These are phyloP conservation scores for Blastobotrys capitulatus DNA, from an alignment of 1,139 yeast species.

Conservation along the genomic window DNA sequence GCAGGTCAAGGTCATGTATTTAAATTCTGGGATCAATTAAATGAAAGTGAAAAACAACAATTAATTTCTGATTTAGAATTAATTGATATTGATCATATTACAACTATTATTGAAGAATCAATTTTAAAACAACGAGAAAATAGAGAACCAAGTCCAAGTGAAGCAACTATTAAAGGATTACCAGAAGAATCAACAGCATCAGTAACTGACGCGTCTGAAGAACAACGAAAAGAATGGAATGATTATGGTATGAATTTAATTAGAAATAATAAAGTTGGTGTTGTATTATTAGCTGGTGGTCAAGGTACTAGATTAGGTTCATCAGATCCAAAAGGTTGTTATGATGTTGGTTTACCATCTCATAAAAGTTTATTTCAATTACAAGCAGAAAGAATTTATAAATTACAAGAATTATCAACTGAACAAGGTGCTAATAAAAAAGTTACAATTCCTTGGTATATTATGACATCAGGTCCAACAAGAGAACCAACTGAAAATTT, in stretches of 20 bases:
- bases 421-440: slow-evolving; percentile 26
- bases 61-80: slow-evolving; percentile 32
- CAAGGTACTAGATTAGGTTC: slow-evolving; percentile 96
- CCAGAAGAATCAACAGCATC: slow-evolving; percentile 35
- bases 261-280: slow-evolving; percentile 70
- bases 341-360: slow-evolving; percentile 79
- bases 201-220: slow-evolving; percentile 25
- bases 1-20: slow-evolving; percentile 42
- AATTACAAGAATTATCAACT: slow-evolving; percentile 55
- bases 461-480: slow-evolving; percentile 96
- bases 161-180: slow-evolving; percentile 30
- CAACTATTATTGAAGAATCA: slow-evolving; percentile 20
- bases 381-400: slow-evolving; percentile 80
- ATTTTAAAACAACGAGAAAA: slow-evolving; percentile 11
- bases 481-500: slow-evolving; percentile 67
- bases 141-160: slow-evolving; percentile 26
- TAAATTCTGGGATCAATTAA: slow-evolving; percentile 33
- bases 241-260: slow-evolving; percentile 64
- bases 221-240: slow-evolving; percentile 41
- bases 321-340: slow-evolving; percentile 88
- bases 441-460: slow-evolving; percentile 67
- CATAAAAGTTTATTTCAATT: slow-evolving; percentile 79
- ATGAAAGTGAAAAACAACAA: slow-evolving; percentile 24
- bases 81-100: slow-evolving; percentile 35
- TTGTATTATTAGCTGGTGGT: slow-evolving; percentile 94